A percentile compares a stretch with the other conserved stretches of the same genome.
These are phyloP conservation scores for Daldinia decipiens DNA, from an alignment of 495 filamentous ascomycete species.

Conservation along the genomic window DNA sequence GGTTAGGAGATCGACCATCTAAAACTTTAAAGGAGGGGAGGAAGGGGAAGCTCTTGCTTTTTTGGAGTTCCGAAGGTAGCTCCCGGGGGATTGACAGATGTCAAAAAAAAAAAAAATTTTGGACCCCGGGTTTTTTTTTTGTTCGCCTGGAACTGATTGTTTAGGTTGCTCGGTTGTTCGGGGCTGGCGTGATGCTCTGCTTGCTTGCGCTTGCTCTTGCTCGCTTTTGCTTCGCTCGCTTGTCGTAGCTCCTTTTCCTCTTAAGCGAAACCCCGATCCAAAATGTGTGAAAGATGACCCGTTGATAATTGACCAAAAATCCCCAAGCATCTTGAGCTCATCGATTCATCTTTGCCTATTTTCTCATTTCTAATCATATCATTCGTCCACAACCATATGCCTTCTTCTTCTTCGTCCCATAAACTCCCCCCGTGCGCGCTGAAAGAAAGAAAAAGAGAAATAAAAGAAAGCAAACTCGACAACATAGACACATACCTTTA, in stretches of 20 bases:
- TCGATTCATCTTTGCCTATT: not conserved
- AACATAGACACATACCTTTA: constrained; percentile 85
- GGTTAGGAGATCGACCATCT: constrained; percentile 16
- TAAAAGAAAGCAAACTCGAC: not conserved
- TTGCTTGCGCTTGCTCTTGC: constrained; percentile 23
- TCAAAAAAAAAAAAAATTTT: constrained; percentile 1
- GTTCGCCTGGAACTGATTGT: not conserved
- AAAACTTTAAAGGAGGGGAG: constrained; percentile 3
- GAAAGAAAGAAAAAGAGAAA: not conserved
- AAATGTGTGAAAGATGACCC: constrained; percentile 8
- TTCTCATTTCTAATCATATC: not conserved
- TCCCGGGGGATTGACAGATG: constrained; percentile 13
- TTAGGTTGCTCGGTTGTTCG: not conserved
- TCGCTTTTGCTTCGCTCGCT: constrained; percentile 40
- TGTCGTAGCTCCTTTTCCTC: constrained; percentile 36
- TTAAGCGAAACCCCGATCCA: constrained; percentile 41
- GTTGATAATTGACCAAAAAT: constrained; percentile 37
- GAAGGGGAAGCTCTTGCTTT: constrained; percentile 18
- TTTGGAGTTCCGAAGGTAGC: constrained; percentile 13
- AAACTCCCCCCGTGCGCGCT: not conserved
- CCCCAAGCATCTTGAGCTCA: constrained; percentile 8
- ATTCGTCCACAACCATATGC: not conserved
- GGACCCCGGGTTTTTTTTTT: not conserved
- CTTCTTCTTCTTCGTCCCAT: not conserved
- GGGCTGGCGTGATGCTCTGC: not conserved